These are phyloP conservation scores for Ophiostoma sp. DNA, from an alignment of 2,329 filamentous ascomycete species.

Conservation along the genomic window DNA sequence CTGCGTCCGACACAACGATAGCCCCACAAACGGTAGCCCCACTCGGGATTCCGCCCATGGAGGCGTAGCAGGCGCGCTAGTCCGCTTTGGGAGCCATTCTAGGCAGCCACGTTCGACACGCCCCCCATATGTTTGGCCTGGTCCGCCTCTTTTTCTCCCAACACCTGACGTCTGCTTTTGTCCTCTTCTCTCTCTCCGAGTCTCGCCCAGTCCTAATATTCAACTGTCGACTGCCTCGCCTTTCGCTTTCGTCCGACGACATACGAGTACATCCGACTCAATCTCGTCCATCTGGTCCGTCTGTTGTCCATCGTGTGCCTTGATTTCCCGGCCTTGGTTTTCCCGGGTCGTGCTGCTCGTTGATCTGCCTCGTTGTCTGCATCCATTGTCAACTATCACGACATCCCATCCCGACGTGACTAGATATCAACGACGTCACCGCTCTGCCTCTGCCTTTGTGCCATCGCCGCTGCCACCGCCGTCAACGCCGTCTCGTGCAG, in stretches of 20 bases:
- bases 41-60: slow-evolving; percentile 24
- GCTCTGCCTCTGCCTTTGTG: no score
- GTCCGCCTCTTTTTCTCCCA: slow-evolving; percentile 14
- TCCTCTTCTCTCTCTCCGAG: not conserved
- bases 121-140: slow-evolving; percentile 23
- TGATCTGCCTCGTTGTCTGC: no score
- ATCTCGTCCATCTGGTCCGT: no score
- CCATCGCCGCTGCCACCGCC: no score
- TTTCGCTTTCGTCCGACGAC: not conserved
- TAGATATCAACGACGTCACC: no score
- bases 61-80: slow-evolving; percentile 27
- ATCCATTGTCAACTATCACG: no score
- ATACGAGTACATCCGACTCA: no score
- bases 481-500: no score
- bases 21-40: not conserved
- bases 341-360: no score
- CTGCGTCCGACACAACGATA: not conserved
- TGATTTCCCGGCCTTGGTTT: no score
- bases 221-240: not conserved
- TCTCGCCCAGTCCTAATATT: not conserved
- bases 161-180: slow-evolving; percentile 8
- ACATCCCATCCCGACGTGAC: no score
- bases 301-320: no score
- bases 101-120: slow-evolving; percentile 27
- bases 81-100: slow-evolving; percentile 24